A percentile compares a stretch with the other conserved stretches of the same genome.
These are phyloP conservation scores for Tricholomella constricta DNA, from an alignment of 768 basidiomycete species.

Conservation along the genomic window DNA sequence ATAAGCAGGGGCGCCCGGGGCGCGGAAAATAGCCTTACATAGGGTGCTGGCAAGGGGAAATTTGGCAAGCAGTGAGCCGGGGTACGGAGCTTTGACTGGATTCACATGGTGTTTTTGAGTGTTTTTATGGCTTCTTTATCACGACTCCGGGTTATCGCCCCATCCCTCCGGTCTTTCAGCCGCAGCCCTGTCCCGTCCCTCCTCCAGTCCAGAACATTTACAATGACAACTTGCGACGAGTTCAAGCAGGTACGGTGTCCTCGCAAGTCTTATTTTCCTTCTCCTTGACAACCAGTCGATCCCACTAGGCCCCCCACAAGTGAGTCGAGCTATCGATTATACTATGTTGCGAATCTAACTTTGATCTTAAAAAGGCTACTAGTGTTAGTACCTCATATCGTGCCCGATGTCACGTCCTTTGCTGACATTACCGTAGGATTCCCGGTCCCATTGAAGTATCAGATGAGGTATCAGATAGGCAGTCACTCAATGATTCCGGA, in stretches of 20 bases:
- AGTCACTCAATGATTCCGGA: neutral
- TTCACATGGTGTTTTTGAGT: conserved; percentile 17
- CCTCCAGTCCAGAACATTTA: conserved; percentile 5
- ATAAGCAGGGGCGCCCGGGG: neutral
- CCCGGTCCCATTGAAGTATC: conserved; percentile 66
- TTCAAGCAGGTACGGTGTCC: conserved; percentile 32
- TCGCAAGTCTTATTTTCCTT: neutral
- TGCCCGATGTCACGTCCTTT: neutral
- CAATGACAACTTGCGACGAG: conserved; percentile 25
- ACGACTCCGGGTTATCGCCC: conserved; percentile 14
- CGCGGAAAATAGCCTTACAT: conserved; percentile 1
- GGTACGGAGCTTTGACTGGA: neutral
- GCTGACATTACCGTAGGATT: conserved; percentile 41
- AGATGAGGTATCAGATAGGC: conserved; percentile 37
- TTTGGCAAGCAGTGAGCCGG: neutral
- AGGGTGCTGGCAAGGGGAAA: neutral
- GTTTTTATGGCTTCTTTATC: conserved; percentile 17
- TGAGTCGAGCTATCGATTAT: conserved; percentile 25
- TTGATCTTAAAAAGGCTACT: conserved; percentile 39
- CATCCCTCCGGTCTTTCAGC: conserved; percentile 14
- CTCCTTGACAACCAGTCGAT: neutral
- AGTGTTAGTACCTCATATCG: conserved; percentile 39
- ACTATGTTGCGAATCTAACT: conserved; percentile 22
- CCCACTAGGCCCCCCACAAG: conserved; percentile 38
- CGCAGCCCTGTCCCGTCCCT: conserved; percentile 4